These are phyloP conservation scores for Ogataea nitratoaversa DNA, from an alignment of 805 yeast genomes.

Conservation along the genomic window DNA sequence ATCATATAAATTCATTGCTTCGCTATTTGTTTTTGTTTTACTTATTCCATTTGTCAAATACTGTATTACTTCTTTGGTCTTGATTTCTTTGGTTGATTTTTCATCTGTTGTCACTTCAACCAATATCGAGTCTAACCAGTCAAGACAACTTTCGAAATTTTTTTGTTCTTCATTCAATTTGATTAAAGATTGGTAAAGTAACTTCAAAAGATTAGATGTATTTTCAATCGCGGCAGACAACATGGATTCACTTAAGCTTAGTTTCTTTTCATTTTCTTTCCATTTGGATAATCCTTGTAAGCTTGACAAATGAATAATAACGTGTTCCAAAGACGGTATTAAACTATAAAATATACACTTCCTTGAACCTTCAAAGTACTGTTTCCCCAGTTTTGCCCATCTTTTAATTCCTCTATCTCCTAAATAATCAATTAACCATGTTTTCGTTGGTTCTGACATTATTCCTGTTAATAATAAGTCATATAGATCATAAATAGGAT, in stretches of 20 bases:
- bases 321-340: slow-evolving; percentile 53
- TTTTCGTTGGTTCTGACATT: slow-evolving; percentile 44
- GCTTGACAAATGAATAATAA: slow-evolving; percentile 42
- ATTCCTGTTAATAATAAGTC: slow-evolving; percentile 52
- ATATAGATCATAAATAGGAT: slow-evolving; percentile 38
- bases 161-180: slow-evolving; percentile 43
- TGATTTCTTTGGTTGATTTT: slow-evolving; percentile 15
- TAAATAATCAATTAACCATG: slow-evolving; percentile 60
- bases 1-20: slow-evolving; percentile 7
- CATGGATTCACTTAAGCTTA: slow-evolving; percentile 16
- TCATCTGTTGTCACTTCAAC: slow-evolving; percentile 37
- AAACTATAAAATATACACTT: slow-evolving; percentile 45
- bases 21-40: slow-evolving; percentile 5
- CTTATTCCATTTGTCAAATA: slow-evolving; percentile 25
- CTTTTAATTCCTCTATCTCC: slow-evolving; percentile 63
- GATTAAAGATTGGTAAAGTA: slow-evolving; percentile 36
- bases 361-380: slow-evolving; percentile 46
- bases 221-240: slow-evolving; percentile 17
- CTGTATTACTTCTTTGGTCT: slow-evolving; percentile 29
- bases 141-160: slow-evolving; percentile 39
- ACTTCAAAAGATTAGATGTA: slow-evolving; percentile 27
- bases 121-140: slow-evolving; percentile 39
- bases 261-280: slow-evolving; percentile 23
- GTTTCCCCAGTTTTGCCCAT: slow-evolving; percentile 48
- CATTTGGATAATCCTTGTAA: slow-evolving; percentile 39